Conservation (phyloP, 2,329 filamentous ascomycete species). For the Emericellopsis atlantica region DNA sequence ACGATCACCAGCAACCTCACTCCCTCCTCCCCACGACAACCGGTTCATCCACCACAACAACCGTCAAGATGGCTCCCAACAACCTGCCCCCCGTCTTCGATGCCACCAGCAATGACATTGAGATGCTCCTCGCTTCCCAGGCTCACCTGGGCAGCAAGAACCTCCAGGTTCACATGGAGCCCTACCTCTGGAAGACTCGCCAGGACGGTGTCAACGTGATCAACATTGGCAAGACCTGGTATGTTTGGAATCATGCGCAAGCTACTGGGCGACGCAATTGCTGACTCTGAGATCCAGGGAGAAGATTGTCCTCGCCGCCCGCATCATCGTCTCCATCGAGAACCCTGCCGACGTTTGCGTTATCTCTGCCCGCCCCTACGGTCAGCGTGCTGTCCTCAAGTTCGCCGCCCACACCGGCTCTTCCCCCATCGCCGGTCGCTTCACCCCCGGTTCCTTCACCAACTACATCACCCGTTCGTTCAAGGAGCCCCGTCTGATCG, state of each 20-base stretch:
- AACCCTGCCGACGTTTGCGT: constrained; percentile 99
- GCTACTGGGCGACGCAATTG: constrained; percentile 6
- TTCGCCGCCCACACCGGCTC: constrained; percentile 98
- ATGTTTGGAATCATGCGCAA: constrained; percentile 22
- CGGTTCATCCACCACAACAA: constrained; percentile 8
- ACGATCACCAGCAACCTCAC: constrained; percentile 9
- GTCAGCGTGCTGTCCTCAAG: constrained; percentile 98
- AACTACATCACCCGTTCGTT: constrained; percentile 99
- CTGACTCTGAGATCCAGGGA: constrained; percentile 50
- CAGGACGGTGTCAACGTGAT: constrained; percentile 96
- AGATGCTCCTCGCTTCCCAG: constrained; percentile 97
- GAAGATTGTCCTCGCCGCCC: constrained; percentile 98
- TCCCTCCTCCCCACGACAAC: constrained; percentile 11
- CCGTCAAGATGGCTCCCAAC: constrained; percentile 80
- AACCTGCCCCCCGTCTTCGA: constrained; percentile 95
- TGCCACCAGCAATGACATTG: constrained; percentile 95
- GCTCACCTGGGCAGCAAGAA: constrained; percentile 97
- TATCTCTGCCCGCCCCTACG: constrained; percentile 98
- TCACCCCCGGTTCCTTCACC: constrained; percentile 99
- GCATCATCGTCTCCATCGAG: constrained; percentile 97
- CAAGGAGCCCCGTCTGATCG: constrained; percentile 99
- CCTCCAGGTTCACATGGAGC: constrained; percentile 98
- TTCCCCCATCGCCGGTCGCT: constrained; percentile 95
- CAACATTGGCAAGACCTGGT: constrained; percentile 99
- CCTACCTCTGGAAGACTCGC: constrained; percentile 99